Conservation (phyloP, 1,284 basidiomycete species). For the Leccinum huronense region DNA sequence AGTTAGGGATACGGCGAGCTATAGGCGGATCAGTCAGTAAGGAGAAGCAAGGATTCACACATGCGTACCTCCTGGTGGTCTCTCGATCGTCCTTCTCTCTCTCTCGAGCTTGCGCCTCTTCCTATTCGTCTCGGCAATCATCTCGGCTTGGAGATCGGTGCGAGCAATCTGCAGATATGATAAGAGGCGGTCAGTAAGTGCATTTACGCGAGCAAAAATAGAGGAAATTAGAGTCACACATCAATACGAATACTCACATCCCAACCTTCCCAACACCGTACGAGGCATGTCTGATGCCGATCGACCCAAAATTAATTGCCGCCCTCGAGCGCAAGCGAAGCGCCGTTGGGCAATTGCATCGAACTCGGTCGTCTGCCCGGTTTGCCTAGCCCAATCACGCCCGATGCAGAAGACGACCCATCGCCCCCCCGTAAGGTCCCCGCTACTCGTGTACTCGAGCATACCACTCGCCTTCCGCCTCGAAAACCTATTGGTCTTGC, state of each 20-base stretch:
- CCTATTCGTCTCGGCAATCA: slow-evolving; percentile 81
- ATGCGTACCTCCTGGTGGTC: slow-evolving; percentile 63
- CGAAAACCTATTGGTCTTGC: slow-evolving; percentile 22
- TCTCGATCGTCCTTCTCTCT: slow-evolving; percentile 71
- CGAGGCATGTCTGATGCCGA: slow-evolving; percentile 43
- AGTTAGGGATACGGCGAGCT: slow-evolving; percentile 50
- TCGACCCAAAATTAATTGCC: slow-evolving; percentile 24
- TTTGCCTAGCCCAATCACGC: slow-evolving; percentile 26
- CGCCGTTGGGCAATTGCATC: slow-evolving; percentile 42
- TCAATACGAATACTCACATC: slow-evolving; percentile 48
- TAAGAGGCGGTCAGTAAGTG: slow-evolving; percentile 11
- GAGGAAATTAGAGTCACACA: slow-evolving; percentile 8
- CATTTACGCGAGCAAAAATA: slow-evolving; percentile 9
- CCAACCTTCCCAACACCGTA: slow-evolving; percentile 75
- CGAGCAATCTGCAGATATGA: slow-evolving; percentile 48
- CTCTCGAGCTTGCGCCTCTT: slow-evolving; percentile 79
- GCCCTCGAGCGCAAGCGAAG: slow-evolving; percentile 13
- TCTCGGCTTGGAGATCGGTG: slow-evolving; percentile 74
- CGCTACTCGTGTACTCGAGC: slow-evolving; percentile 30
- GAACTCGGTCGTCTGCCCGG: slow-evolving; percentile 40
- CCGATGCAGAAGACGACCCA: slow-evolving; percentile 28
- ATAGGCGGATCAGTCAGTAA: slow-evolving; percentile 8
- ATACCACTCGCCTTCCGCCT: slow-evolving; percentile 30
- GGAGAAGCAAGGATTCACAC: background rate
- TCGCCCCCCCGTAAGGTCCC: slow-evolving; percentile 27